Conservation (phyloP, 306 rosid genomes). For the Cucumis hystrix region DNA sequence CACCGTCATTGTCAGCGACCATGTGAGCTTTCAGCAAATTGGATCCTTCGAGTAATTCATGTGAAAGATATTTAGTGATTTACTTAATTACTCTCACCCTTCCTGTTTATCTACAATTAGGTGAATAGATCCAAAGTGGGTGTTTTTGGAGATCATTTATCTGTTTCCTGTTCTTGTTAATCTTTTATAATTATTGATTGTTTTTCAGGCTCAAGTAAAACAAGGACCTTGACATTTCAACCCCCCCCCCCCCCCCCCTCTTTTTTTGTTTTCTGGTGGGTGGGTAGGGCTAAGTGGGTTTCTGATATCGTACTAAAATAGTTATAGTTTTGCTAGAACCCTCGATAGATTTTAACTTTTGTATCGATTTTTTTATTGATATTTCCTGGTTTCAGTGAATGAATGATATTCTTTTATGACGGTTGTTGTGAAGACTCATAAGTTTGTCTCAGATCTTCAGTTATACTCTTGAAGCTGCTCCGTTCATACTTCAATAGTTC, state of each 20-base stretch:
- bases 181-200: background rate
- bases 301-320: background rate
- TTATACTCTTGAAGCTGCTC: conserved; percentile 8
- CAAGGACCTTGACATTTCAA: background rate
- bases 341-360: background rate
- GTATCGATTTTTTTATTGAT: background rate
- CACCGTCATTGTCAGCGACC: conserved; percentile 16
- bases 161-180: background rate
- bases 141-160: background rate
- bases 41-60: conserved; percentile 10
- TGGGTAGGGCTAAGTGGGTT: background rate
- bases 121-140: background rate
- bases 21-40: conserved; percentile 21
- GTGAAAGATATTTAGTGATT: conserved; percentile 15
- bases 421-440: conserved; percentile 5
- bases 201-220: background rate
- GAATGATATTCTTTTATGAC: background rate
- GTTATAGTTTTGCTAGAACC: background rate
- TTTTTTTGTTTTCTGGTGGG: background rate
- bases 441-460: conserved; percentile 12
- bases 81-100: conserved; percentile 9
- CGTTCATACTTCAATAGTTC: background rate
- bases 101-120: background rate
- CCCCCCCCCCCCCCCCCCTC: background rate
- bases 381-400: background rate